Evolutionary conservation across 2,329 filamentous ascomycete genomes (phyloP).

Genomic region (Eutypella sp.): DNA sequence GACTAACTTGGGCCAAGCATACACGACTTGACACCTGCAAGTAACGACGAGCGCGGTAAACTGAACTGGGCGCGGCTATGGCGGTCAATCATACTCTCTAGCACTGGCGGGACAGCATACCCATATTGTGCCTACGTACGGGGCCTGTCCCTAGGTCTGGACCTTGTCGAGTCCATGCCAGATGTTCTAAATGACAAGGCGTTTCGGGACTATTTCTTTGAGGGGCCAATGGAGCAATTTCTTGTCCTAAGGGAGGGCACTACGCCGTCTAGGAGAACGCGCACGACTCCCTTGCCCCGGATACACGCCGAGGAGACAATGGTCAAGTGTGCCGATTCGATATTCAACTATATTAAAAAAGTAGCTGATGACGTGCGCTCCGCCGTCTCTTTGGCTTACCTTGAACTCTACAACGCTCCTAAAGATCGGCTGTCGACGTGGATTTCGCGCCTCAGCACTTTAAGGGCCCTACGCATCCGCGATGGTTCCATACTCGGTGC

Average conservation of each 20-base stretch:
- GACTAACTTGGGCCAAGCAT: constrained; percentile 32
- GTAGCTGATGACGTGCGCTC: constrained; percentile 35
- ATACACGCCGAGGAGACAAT: constrained; percentile 33
- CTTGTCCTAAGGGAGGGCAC: constrained; percentile 18
- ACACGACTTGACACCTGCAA: constrained; percentile 40
- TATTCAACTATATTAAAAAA: constrained; percentile 45
- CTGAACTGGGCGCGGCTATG: constrained; percentile 59
- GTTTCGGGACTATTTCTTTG: constrained; percentile 34
- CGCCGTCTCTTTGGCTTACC: constrained; percentile 49
- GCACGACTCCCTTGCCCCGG: constrained; percentile 10
- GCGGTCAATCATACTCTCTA: constrained; percentile 64
- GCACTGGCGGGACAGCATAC: constrained; percentile 55
- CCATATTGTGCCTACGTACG: constrained; percentile 67
- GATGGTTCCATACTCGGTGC: constrained; percentile 56
- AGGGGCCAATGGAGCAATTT: constrained; percentile 32
- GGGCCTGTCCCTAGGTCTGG: constrained; percentile 53
- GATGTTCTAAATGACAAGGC: constrained; percentile 35
- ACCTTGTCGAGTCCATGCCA: constrained; percentile 54
- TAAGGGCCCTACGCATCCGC: constrained; percentile 56
- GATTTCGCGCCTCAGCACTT: constrained; percentile 51
- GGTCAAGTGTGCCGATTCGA: constrained; percentile 49
- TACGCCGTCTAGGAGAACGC: constrained; percentile 15
- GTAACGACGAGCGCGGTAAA: constrained; percentile 34
- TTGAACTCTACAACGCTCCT: constrained; percentile 49
- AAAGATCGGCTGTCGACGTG: constrained; percentile 50